Evolutionary conservation across 192 early-diverging fungal genomes (phyloP), one percentile per base, ranked within the genome.

Genomic region (Entomortierella chlamydospora): DNA sequence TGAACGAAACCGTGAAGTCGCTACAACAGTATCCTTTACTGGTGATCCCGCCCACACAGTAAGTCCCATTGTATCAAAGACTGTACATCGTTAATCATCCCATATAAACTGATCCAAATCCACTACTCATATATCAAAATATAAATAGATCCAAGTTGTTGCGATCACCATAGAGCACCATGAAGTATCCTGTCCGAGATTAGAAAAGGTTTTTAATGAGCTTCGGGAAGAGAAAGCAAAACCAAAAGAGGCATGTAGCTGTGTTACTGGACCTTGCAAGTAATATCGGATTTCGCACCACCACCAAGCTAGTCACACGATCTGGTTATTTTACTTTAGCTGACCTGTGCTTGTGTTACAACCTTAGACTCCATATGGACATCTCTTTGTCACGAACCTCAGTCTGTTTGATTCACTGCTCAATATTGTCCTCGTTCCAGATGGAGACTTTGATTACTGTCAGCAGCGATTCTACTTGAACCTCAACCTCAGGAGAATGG

Each of bases 401-500:
- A 84, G 81, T 42, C 55, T 82, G 42, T 82, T 87, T 29, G 55
- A 80, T 13, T 85, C 81, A 15, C 77, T 83, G 11, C 82, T 82
- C 41, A 85, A 87, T 60, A 85, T 84, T 63, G 84, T 87, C 3
- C 57, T 85, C 1, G 73, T 87, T 20, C 84, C 86, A 12, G 39
- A 57, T 31, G 86, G 86, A 13, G 84, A 87, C 34, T 87, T 83
- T 67, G 84, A 87, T 45, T 20, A 59, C 10, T 84, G 77, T 58
- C 68, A 83, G 33, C 73, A 64, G 18, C 81, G 82, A 23, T 83
- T 85, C 20, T 85, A 80, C 67, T 69, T 85, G 15, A 87, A 87
- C 42, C 82, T 87, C 56, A 86, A 87, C 29, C 69, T 87, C 33
- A 56, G 84, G 57, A 61, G 84, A 47, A 82, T 81, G 47, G 83